Conservation (phyloP, 352 stramenopile genomes). For the Globisporangium acanthophoron region DNA sequence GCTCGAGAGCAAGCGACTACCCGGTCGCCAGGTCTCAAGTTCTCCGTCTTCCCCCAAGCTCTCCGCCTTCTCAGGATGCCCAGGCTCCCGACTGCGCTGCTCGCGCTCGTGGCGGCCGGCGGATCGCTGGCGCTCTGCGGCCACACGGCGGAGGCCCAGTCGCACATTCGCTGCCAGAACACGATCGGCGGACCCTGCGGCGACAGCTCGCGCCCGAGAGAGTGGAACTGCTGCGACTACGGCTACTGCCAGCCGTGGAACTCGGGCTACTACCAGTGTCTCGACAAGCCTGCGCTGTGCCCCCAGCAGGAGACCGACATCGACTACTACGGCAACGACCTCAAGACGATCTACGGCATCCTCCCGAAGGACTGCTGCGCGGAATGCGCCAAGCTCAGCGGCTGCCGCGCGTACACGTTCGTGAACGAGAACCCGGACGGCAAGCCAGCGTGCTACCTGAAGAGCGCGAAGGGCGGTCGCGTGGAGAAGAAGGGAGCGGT, state of each 20-base stretch:
- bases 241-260: conserved; percentile 65
- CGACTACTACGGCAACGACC: conserved; percentile 44
- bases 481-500: conserved; percentile 31
- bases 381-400: conserved; percentile 27
- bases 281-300: conserved; percentile 27
- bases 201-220: conserved; percentile 20
- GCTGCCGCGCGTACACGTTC: conserved; percentile 52
- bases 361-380: conserved; percentile 32
- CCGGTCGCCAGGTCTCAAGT: neutral
- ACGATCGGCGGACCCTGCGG: conserved; percentile 38
- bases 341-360: conserved; percentile 31
- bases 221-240: conserved; percentile 33
- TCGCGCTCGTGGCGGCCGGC: neutral
- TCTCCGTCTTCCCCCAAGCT: neutral
- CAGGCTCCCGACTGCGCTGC: neutral
- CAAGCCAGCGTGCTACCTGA: conserved; percentile 48
- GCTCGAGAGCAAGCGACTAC: neutral
- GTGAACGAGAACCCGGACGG: conserved; percentile 47
- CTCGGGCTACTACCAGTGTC: conserved; percentile 50
- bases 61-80: neutral
- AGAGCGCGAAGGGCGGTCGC: conserved; percentile 21
- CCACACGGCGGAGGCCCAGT: conserved; percentile 11
- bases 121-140: neutral
- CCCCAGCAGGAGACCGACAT: conserved; percentile 34
- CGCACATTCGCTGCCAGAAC: conserved; percentile 39